Evolutionary conservation across 805 yeast genomes (phyloP), one percentile per base, ranked within the genome.

Genomic region (Lipomyces orientalis): DNA sequence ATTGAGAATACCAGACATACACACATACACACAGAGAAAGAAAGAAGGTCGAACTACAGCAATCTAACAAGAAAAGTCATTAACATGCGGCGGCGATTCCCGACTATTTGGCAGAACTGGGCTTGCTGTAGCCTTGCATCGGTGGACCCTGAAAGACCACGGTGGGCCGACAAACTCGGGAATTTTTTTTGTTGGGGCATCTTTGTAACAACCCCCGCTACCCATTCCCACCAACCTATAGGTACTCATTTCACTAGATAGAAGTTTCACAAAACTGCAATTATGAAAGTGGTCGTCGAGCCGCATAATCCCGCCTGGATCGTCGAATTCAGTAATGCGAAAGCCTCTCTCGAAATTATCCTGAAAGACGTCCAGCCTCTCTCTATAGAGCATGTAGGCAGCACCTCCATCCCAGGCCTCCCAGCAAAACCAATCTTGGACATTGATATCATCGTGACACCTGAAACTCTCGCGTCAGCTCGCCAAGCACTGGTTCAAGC

Each of bases 231-330:
- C 29, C 29, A 25, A 25, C 29, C 29, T 2, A 2, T 25, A 25
- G 29, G 29, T 25, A 25, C 46, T 39, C 46, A 39, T 14, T 39
- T 39, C 2, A 12, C 43, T 39, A 39, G 46, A 8, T 8, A 19
- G 10, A 37, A 49, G n/a, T 29, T n/a, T 19, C 55, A 52, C 33
- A 22, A 52, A n/a, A 8, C 55, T 25, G 25, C 55, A 52, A 52
- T 19, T 52, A 52, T 52, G 55, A 16, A 16, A 6, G 25, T 52
- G 12, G 25, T 52, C 16, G 19, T 52, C 55, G 19, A 52, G 25
- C 55, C 55, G 25, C 55, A 52, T n/a, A 52, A 52, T 8, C 55
- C 55, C 55, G 33, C 31, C 10, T 52, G 55, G 55, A 52, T 52
- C 55, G 25, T 52, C n/a, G 55, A 52, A 52, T 52, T 52, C 55